Evolutionary conservation across 2,329 filamentous ascomycete genomes (phyloP).

Genomic region (Phoma sp.): DNA sequence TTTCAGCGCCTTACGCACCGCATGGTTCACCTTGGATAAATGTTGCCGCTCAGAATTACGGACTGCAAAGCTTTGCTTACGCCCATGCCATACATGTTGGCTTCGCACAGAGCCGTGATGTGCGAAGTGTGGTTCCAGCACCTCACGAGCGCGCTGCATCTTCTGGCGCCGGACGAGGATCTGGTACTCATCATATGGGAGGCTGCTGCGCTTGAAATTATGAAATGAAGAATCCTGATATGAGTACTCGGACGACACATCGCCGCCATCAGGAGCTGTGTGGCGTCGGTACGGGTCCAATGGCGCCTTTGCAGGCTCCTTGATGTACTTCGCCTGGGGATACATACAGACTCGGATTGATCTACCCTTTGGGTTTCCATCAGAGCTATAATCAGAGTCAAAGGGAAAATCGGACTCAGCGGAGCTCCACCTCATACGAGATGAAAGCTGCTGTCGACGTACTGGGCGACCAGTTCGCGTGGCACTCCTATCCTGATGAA

Average conservation of each 20-base stretch:
- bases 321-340: conserved; percentile 1
- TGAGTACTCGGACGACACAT: neutral
- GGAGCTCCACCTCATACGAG: neutral
- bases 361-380: neutral
- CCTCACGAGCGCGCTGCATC: conserved; percentile 5
- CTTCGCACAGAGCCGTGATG: neutral
- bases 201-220: neutral
- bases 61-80: neutral
- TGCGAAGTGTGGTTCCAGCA: neutral
- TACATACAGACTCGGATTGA: conserved; percentile 1
- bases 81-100: neutral
- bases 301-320: neutral
- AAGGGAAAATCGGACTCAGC: neutral
- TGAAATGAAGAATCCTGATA: neutral
- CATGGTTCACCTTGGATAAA: neutral
- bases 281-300: neutral
- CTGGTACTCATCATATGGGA: conserved; percentile 6
- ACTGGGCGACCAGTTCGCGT: neutral
- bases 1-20: conserved; percentile 1
- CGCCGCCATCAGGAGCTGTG: neutral
- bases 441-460: neutral
- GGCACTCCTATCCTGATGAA: too few relatives aligned
- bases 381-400: neutral
- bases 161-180: conserved; percentile 3
- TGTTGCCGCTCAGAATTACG: neutral